Conservation (phyloP, 2,329 filamentous ascomycete species). For the Plenodomus biglobosus region DNA sequence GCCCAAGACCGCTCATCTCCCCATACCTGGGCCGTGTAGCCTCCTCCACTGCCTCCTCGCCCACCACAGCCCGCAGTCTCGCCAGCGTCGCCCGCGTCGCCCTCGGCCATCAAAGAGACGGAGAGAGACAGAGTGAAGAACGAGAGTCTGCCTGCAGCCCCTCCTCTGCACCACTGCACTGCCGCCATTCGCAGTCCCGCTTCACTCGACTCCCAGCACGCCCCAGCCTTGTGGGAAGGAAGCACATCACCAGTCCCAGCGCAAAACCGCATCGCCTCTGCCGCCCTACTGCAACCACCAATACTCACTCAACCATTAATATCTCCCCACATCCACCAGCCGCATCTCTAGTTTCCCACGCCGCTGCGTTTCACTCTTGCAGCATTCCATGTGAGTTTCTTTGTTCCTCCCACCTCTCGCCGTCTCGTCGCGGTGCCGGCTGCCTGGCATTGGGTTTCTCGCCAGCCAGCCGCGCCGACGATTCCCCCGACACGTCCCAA, state of each 20-base stretch:
- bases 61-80: not conserved
- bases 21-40: too few species aligned
- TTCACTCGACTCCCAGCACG: too few species aligned
- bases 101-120: too few species aligned
- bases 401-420: conserved; percentile 1
- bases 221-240: not conserved
- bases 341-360: conserved; percentile 1
- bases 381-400: conserved; percentile 12
- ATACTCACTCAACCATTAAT: not conserved
- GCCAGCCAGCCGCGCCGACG: conserved; percentile 13
- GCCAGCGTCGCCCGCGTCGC: not conserved
- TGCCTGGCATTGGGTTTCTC: conserved; percentile 14
- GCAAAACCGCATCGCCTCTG: too few species aligned
- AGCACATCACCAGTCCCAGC: too few species aligned
- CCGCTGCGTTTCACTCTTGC: not conserved
- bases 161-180: not conserved
- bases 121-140: too few species aligned
- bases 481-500: conserved; percentile 7
- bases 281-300: too few species aligned
- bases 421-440: conserved; percentile 13
- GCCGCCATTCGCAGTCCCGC: not conserved
- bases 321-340: not conserved
- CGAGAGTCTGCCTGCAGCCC: too few species aligned
- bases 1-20: too few species aligned
- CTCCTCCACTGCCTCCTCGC: too few species aligned